These are phyloP conservation scores for Veloboletus limbatus DNA, from an alignment of 1,284 basidiomycete species.

Conservation along the genomic window DNA sequence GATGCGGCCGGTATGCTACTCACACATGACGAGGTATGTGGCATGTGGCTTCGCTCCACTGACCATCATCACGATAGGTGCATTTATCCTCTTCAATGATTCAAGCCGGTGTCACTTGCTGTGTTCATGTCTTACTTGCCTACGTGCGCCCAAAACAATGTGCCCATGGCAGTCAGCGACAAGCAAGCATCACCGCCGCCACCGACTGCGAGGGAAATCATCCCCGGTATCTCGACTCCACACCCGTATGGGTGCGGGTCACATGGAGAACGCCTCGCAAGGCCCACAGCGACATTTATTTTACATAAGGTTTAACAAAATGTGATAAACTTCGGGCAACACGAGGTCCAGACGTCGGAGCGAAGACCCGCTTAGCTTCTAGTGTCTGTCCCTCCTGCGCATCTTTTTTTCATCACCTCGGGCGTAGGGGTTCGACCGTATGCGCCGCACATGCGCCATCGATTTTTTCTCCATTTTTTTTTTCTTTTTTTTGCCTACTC, in stretches of 20 bases:
- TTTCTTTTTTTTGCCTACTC: too few relatives aligned
- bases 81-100: too few relatives aligned
- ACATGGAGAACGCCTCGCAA: slow-evolving; percentile 17
- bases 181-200: neutral
- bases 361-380: slow-evolving; percentile 7
- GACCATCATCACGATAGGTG: too few relatives aligned
- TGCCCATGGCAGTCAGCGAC: neutral
- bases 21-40: too few relatives aligned
- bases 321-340: slow-evolving; percentile 18
- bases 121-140: too few relatives aligned
- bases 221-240: slow-evolving; percentile 11
- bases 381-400: neutral
- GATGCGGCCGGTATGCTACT: too few relatives aligned
- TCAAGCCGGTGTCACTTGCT: too few relatives aligned
- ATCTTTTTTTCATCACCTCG: slow-evolving; percentile 17
- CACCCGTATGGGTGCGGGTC: slow-evolving; percentile 18
- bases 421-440: slow-evolving; percentile 5
- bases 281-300: neutral
- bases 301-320: slow-evolving; percentile 23
- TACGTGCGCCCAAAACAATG: neutral
- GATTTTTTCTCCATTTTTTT: too few relatives aligned
- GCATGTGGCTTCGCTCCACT: too few relatives aligned
- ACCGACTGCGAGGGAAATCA: slow-evolving; percentile 2
- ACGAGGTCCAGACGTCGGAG: slow-evolving; percentile 19
- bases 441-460: slow-evolving; percentile 14